Evolutionary conservation across 306 rosid genomes (phyloP).

Genomic region (Quercus dentata): DNA sequence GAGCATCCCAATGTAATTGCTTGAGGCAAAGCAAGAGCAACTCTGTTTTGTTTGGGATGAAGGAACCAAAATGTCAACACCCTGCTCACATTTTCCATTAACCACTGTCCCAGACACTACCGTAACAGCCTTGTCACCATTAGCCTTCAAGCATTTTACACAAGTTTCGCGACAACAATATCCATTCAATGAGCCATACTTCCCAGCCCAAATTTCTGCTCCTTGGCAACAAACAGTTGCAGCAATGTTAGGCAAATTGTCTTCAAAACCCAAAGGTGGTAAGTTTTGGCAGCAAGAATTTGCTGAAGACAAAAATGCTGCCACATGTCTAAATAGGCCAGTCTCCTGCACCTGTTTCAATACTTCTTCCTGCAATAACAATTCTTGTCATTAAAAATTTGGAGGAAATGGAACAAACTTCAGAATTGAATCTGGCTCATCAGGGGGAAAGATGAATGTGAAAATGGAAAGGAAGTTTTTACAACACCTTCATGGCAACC

Average conservation of each 20-base stretch:
- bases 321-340: constrained; percentile 65
- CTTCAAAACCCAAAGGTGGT: constrained; percentile 22
- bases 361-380: constrained; percentile 66
- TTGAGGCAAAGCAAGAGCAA: constrained; percentile 45
- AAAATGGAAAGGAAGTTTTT: constrained; percentile 15
- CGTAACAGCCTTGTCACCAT: constrained; percentile 60
- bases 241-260: constrained; percentile 62
- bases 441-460: constrained; percentile 6
- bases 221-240: constrained; percentile 90
- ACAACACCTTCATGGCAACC: constrained; percentile 66
- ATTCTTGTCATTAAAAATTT: constrained; percentile 5
- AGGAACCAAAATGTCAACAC: constrained; percentile 80
- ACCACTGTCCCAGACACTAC: constrained; percentile 75
- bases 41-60: constrained; percentile 42
- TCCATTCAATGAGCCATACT: constrained; percentile 27
- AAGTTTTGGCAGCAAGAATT: constrained; percentile 36
- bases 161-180: constrained; percentile 75
- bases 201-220: constrained; percentile 74
- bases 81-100: constrained; percentile 56
- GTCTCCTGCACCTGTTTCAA: constrained; percentile 79
- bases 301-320: constrained; percentile 42
- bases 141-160: constrained; percentile 53
- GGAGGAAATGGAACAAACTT: constrained; percentile 4
- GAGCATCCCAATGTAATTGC: constrained; percentile 46
- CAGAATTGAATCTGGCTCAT: not conserved